Base-by-base conservation (phyloP, 306 rosid genomes). In the Vigna nakashimae region DNA sequence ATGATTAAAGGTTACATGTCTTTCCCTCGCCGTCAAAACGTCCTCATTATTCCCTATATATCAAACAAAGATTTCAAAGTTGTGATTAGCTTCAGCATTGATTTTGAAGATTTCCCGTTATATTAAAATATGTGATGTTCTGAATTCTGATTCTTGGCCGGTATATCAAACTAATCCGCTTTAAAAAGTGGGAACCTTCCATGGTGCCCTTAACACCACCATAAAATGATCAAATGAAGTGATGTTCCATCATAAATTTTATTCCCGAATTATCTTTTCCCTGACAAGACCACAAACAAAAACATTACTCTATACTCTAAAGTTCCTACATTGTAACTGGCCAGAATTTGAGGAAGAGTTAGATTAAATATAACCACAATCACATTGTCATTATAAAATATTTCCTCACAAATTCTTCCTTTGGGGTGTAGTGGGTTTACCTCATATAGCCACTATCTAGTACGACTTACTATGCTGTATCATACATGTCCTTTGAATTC, bases 401-500 rank as follows among this genome's bases (percentile, higher is more conserved):
- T 60, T 46, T 79, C 48, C 22, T 49, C 38, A 49, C 49, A 49
- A 24, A 67, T 68, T 38, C 45, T 70, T 45, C 45, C 48, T 18
- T 80, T 56, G 66, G 43, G 34, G 50, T 65, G 74, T 80, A 72
- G 79, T 73, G 65, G 74, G 79, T 34, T 72, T 36, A 65, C 65
- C 74, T 67, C 58, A 64, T 43, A 18, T 43, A 57, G 59, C 81
- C 59, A 69, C 72, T 60, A 50, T 38, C 18, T 60, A 18, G 22
- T 14, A 38, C 18, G 65, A 43, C 65, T 71, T 20, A 2, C 9
- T 57, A 56, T 34, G 36, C 42, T 14, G 2, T 28, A 16, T 5
- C 50, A 63, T 36, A 71, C 69, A 24, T 64, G 38, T 59, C 69
- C 69, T 43, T 65, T 77, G 45, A 73, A 74, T 15, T 68, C 36